phyloP scores from a whole-genome alignment of 1,284 basidiomycete species.

The Anthracocystis panici-leucophaei region DNA sequence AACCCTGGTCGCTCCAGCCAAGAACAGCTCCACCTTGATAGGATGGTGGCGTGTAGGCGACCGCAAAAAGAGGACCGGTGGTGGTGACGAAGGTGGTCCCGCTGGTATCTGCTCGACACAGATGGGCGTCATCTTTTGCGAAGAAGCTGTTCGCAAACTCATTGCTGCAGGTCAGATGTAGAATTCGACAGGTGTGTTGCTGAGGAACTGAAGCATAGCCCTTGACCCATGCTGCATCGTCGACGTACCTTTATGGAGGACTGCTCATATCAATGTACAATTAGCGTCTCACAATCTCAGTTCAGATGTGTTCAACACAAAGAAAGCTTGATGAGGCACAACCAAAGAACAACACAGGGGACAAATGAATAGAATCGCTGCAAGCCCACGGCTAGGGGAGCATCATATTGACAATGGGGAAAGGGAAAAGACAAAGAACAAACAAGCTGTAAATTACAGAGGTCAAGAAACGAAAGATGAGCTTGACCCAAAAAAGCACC shows the following conservation, averaged over 20 bases:
- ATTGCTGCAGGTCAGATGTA: conserved; percentile 50
- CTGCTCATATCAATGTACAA: neutral
- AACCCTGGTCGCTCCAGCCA: conserved; percentile 31
- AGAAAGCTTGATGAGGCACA: neutral
- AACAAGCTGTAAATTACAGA: conserved; percentile 37
- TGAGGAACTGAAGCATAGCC: neutral
- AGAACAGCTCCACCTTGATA: conserved; percentile 41
- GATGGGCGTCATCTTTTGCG: conserved; percentile 54
- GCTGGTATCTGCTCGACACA: conserved; percentile 51
- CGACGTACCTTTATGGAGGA: neutral
- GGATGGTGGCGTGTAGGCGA: conserved; percentile 60
- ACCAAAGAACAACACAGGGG: neutral
- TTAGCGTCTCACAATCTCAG: neutral
- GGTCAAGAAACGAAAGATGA: conserved; percentile 17
- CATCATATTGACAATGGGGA: conserved; percentile 35
- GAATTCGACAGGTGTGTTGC: conserved; percentile 18
- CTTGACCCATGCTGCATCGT: neutral
- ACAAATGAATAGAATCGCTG: conserved; percentile 9
- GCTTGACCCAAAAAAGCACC: conserved; percentile 15
- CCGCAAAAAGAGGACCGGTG: conserved; percentile 29
- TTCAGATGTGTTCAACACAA: neutral
- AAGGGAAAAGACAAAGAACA: conserved; percentile 3
- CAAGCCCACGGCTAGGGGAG: conserved; percentile 39
- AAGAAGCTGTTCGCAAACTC: conserved; percentile 56
- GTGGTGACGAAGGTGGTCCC: conserved; percentile 52